Evolutionary conservation across 2,329 filamentous ascomycete species (phyloP), one percentile per base, ranked within the genome.

Genomic region (Hymenotorrendiella dingleyae): DNA sequence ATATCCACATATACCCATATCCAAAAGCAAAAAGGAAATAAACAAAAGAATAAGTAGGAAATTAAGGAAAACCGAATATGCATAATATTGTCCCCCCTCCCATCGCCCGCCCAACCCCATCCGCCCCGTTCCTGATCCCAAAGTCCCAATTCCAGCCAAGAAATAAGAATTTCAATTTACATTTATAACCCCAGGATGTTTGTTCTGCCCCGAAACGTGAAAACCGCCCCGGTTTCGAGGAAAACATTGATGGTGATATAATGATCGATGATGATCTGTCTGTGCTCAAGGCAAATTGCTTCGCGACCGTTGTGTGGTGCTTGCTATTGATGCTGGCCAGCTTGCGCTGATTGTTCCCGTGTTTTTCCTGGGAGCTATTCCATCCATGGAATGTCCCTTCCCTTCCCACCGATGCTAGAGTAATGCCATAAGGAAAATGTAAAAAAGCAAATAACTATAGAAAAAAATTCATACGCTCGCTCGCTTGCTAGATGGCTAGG

Each of bases 391-490:
- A 21, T 36, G 27, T 38, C 26, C 34, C 43, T 40, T 16, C 38
- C 40, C 30, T 35, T 42, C 40, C 36, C 21, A 30, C 42, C 40
- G 33, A 33, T 44, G 36, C 17, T 24, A 11, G 14, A 35, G 6
- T 19, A 32, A 44, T 43, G 46, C 42, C 48, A 48, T 47, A 37
- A 44, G 37, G 40, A 46, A 40, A 41, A 40, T 45, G 35, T 41
- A 46, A 43, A 39, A 36, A 43, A 45, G 41, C 48, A 62, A 62
- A 60, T 61, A 56, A 45, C 47, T 56, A 59, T 57, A 59, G 52
- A 55, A 55, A 52, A 56, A 59, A 63, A 60, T 54, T 62, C 60
- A 63, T 59, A 44, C 51, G 47, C 49, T 46, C 48, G 53, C 53
- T 54, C 39, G 55, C 55, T 56, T 36, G 52, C 50, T 57, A 43